Evolutionary conservation across 768 basidiomycete genomes (phyloP), one percentile per base, ranked within the genome.

Genomic region (Agaricus blazei): DNA sequence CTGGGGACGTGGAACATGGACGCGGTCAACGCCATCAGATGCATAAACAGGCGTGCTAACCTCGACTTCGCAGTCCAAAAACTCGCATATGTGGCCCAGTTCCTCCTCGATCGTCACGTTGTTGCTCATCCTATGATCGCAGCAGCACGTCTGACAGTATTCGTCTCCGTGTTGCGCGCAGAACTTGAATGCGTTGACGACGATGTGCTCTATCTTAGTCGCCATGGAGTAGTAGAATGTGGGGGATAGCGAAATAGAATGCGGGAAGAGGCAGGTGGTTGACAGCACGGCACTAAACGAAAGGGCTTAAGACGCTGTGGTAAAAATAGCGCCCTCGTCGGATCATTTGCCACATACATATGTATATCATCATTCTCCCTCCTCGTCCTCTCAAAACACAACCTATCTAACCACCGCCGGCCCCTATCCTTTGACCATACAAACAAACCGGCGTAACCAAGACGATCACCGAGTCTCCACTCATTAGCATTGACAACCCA

Each of bases 121-220:
- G 56, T 73, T 73, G 34, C 59, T 59, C 58, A 68, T 60, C 23
- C 70, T 65, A 56, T 71, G 66, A 58, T 72, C 72, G 49, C 63
- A 68, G 51, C 38, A 64, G 53, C 72, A 73, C 26, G 12, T 34
- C 42, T 63, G 59, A 44, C 71, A 73, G 38, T 60, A 59, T 56
- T 73, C 70, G 19, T 62, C 62, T 29, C 72, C 71, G 43, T 73
- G 72, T 24, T 61, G 63, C 2, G 53, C 45, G 48, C 71, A 73
- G 60, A 72, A 73, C 58, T 63, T 65, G 53, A 71, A 69, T 3
- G 57, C 60, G 44, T 70, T 68, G 5, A 71, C 67, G 23, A 65
- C n/a, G n/a, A 70, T 66, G 48, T 62, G 52, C 23, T 52, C 52
- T 19, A 52, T 52, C 29, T 52, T 52, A 8, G 34, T 45, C 1